These are phyloP conservation scores for Leucoagaricus sp. DNA, from an alignment of 1,284 basidiomycete species.

Conservation along the genomic window DNA sequence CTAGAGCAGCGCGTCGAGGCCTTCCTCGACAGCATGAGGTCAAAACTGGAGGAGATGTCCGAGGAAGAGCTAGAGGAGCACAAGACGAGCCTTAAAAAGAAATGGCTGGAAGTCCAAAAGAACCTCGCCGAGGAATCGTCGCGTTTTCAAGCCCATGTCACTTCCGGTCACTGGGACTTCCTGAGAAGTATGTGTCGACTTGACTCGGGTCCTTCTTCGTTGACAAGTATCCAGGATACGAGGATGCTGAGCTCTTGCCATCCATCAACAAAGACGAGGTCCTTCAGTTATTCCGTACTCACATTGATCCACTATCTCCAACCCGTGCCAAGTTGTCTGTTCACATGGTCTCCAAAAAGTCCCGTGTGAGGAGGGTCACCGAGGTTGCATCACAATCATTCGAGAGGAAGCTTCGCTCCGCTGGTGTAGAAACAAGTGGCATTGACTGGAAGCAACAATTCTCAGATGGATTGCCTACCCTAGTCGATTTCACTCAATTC, in stretches of 20 bases:
- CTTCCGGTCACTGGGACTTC: constrained; percentile 80
- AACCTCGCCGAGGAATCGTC: constrained; percentile 79
- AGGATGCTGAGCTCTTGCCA: constrained; percentile 67
- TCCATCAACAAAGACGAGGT: constrained; percentile 79
- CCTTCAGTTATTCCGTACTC: constrained; percentile 69
- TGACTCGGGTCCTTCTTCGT: neutral
- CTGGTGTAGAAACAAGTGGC: constrained; percentile 55
- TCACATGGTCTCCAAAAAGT: constrained; percentile 76
- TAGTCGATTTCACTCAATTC: constrained; percentile 47
- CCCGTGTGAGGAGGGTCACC: constrained; percentile 63
- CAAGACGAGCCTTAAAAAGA: constrained; percentile 62
- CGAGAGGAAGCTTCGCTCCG: constrained; percentile 51
- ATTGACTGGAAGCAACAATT: constrained; percentile 61
- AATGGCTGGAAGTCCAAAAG: constrained; percentile 57
- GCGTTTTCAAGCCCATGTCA: constrained; percentile 74
- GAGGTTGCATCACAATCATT: constrained; percentile 67
- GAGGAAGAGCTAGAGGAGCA: constrained; percentile 68
- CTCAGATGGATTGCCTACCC: constrained; percentile 37
- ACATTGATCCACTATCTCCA: constrained; percentile 71
- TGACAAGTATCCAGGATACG: constrained; percentile 45
- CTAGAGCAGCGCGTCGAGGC: constrained; percentile 88
- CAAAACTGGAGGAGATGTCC: constrained; percentile 57
- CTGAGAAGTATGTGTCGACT: constrained; percentile 37
- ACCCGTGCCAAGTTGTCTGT: constrained; percentile 80
- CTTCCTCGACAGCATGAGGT: constrained; percentile 78